Evolutionary conservation across 352 stramenopile genomes (phyloP).

Genomic region (Thraustochytrium sp.): DNA sequence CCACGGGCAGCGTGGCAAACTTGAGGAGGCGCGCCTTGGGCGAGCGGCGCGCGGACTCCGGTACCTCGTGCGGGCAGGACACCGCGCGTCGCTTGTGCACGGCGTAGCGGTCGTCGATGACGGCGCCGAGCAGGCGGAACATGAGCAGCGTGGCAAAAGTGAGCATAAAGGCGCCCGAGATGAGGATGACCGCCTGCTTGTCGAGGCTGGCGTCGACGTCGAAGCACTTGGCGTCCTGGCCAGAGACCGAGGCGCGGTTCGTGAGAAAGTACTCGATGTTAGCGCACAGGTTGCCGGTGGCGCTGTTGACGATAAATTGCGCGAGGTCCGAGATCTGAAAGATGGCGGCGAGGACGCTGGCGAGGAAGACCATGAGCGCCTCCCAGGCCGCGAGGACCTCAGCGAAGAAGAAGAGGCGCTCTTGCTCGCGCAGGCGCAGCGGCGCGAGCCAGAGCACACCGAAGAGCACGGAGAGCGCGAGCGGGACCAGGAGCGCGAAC

Average conservation of each 20-base stretch:
- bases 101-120: not conserved
- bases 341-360: conserved; percentile 44
- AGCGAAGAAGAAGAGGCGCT: conserved; percentile 35
- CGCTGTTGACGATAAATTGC: conserved; percentile 46
- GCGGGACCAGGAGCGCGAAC: conserved; percentile 47
- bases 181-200: conserved; percentile 36
- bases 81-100: not conserved
- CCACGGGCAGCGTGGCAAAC: not conserved
- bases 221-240: conserved; percentile 59
- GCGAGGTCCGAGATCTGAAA: conserved; percentile 50
- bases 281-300: not conserved
- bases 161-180: not conserved
- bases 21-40: not conserved
- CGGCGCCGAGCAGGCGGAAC: not conserved
- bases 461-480: conserved; percentile 37
- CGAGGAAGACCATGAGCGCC: conserved; percentile 47
- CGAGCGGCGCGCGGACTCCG: not conserved
- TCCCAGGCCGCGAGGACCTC: conserved; percentile 48
- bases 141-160: not conserved
- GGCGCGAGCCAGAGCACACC: conserved; percentile 38
- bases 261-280: not conserved
- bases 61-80: not conserved
- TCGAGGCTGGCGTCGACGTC: conserved; percentile 59
- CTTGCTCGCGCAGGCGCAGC: conserved; percentile 33
- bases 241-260: not conserved